phyloP scores from a whole-genome alignment of 805 yeast species.

The Candida cerambycidarum region DNA sequence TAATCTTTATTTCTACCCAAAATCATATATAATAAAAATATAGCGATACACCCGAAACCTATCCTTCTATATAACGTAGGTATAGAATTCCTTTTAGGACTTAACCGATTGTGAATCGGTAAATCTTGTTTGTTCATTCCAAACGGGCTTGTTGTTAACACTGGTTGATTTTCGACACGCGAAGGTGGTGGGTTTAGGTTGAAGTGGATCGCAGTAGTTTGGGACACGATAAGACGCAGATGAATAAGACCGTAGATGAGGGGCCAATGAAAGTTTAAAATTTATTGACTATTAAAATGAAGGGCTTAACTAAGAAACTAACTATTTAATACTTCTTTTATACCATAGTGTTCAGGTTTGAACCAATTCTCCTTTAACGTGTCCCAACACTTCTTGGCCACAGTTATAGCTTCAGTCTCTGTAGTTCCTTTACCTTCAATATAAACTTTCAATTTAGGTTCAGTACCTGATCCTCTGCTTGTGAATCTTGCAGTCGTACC shows the following conservation, averaged over 20 bases:
- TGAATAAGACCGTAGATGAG: no score
- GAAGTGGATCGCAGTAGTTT: no score
- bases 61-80: conserved; percentile 8
- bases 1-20: neutral
- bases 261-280: no score
- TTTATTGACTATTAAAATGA: no score
- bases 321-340: conserved; percentile 9
- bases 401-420: conserved; percentile 45
- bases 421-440: conserved; percentile 67
- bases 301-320: no score
- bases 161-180: neutral
- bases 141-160: no score
- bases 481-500: conserved; percentile 62
- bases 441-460: conserved; percentile 89
- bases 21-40: conserved; percentile 2
- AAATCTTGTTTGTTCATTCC: conserved; percentile 5
- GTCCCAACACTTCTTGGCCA: conserved; percentile 71
- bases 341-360: conserved; percentile 11
- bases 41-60: neutral
- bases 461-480: conserved; percentile 94
- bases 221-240: no score
- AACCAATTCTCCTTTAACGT: conserved; percentile 30
- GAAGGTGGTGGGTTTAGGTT: no score
- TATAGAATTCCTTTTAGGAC: conserved; percentile 6
- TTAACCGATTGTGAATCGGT: conserved; percentile 9